Conservation (phyloP, 164 flowering plant species). For the Nymphaea colorata region DNA sequence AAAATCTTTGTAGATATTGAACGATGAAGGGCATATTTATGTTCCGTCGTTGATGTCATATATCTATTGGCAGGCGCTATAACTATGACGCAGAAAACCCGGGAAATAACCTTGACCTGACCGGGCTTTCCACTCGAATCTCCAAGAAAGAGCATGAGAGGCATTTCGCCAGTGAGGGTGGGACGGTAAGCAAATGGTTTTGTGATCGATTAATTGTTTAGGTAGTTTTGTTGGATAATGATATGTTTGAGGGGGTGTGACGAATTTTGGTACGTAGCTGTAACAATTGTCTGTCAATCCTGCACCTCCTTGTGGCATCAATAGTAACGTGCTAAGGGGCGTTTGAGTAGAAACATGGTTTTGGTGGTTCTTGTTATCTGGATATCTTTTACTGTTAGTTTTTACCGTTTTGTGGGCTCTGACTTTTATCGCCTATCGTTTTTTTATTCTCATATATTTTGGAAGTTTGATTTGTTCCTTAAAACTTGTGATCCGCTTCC, state of each 20-base stretch:
- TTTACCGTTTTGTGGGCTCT: too few species aligned
- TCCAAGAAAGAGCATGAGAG: slow-evolving; percentile 72
- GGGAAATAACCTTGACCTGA: slow-evolving; percentile 87
- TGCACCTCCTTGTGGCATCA: too few species aligned
- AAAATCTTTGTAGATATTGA: too few species aligned
- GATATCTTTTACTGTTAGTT: too few species aligned
- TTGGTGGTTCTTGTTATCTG: too few species aligned
- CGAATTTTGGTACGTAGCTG: too few species aligned
- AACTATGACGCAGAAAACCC: slow-evolving; percentile 75
- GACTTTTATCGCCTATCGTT: too few species aligned
- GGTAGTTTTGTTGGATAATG: not conserved
- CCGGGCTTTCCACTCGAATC: slow-evolving; percentile 70
- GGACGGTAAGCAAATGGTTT: slow-evolving; percentile 33
- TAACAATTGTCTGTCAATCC: not conserved
- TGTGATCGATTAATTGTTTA: not conserved
- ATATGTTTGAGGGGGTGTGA: too few species aligned
- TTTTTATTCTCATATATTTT: too few species aligned
- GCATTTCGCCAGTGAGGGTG: slow-evolving; percentile 68
- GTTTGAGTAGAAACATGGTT: not conserved
- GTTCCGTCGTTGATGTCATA: not conserved
- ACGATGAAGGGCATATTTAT: too few species aligned
- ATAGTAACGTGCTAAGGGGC: not conserved
- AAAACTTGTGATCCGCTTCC: too few species aligned
- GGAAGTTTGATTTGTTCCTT: too few species aligned
- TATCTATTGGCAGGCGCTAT: slow-evolving; percentile 31